Percentiles rank a stretch among this genome's conserved stretches.
phyloP scores from a whole-genome alignment of 495 filamentous ascomycete species.

The Penicillium tannophilum region DNA sequence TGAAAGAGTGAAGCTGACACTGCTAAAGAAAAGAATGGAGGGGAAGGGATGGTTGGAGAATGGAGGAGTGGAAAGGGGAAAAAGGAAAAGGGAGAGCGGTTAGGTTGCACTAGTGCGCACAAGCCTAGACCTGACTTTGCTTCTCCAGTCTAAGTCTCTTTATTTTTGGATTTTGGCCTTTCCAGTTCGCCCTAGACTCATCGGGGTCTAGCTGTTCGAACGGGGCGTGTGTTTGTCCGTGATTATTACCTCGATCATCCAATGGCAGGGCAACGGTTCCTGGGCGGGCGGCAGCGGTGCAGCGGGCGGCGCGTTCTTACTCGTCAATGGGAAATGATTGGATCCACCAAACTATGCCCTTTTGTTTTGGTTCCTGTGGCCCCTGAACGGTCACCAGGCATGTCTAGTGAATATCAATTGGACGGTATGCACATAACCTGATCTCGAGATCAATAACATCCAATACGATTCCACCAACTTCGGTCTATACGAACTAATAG shows the following conservation, averaged over 20 bases:
- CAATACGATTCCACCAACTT: not conserved
- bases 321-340: not conserved
- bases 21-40: slow-evolving; percentile 35
- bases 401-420: not conserved
- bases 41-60: slow-evolving; percentile 42
- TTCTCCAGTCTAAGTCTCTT: not conserved
- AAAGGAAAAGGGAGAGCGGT: slow-evolving; percentile 32
- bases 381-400: slow-evolving; percentile 1
- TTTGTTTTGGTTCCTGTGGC: slow-evolving; percentile 3
- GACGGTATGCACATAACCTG: not conserved
- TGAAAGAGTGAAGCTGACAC: slow-evolving; percentile 88
- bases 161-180: slow-evolving; percentile 6
- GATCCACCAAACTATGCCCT: slow-evolving; percentile 3
- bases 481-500: not conserved
- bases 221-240: not conserved
- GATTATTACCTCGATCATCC: not conserved
- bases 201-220: slow-evolving; percentile 6
- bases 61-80: slow-evolving; percentile 47
- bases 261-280: slow-evolving; percentile 1
- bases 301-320: not conserved
- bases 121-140: not conserved
- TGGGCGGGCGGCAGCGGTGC: not conserved
- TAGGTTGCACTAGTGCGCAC: slow-evolving; percentile 9
- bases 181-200: slow-evolving; percentile 19
- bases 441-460: not conserved